Evolutionary conservation across 768 basidiomycete species (phyloP).

Genomic region (Phaeolepiota aurea): DNA sequence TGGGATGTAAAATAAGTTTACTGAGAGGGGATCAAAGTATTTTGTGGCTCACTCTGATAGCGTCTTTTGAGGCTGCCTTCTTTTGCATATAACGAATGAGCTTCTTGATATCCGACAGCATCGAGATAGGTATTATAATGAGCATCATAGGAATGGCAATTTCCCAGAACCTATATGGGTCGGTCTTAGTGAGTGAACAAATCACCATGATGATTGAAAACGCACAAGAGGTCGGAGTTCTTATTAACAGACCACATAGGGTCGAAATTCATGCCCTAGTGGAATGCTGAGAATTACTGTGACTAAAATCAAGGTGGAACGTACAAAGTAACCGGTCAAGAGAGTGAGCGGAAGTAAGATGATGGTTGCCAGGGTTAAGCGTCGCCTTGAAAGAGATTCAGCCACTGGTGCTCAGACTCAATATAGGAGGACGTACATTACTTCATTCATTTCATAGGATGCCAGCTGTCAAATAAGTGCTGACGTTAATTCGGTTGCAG

Average conservation of each 20-base stretch:
- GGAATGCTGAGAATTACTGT: neutral
- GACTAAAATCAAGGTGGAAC: constrained; percentile 12
- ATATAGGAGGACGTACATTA: constrained; percentile 35
- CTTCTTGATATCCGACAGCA: constrained; percentile 43
- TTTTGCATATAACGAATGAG: constrained; percentile 41
- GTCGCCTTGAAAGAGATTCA: constrained; percentile 32
- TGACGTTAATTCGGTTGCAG: neutral
- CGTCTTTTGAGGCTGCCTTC: constrained; percentile 20
- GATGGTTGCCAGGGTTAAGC: constrained; percentile 59
- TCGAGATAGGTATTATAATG: constrained; percentile 48
- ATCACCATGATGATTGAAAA: constrained; percentile 33
- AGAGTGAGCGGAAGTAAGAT: constrained; percentile 65
- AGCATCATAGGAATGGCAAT: constrained; percentile 55
- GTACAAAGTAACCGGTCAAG: constrained; percentile 67
- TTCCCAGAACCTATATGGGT: constrained; percentile 52
- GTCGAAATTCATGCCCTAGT: constrained; percentile 66
- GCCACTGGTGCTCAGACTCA: neutral
- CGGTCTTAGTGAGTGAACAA: constrained; percentile 7
- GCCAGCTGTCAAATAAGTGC: constrained; percentile 32
- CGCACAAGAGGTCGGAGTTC: constrained; percentile 55
- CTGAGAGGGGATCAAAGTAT: no score
- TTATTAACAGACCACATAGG: constrained; percentile 39
- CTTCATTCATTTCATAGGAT: constrained; percentile 59
- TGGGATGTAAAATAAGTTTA: no score
- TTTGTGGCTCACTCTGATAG: constrained; percentile 38